Evolutionary conservation across 2,329 filamentous ascomycete species (phyloP), one percentile per base, ranked within the genome.

Genomic region (Talaromyces islandicus): DNA sequence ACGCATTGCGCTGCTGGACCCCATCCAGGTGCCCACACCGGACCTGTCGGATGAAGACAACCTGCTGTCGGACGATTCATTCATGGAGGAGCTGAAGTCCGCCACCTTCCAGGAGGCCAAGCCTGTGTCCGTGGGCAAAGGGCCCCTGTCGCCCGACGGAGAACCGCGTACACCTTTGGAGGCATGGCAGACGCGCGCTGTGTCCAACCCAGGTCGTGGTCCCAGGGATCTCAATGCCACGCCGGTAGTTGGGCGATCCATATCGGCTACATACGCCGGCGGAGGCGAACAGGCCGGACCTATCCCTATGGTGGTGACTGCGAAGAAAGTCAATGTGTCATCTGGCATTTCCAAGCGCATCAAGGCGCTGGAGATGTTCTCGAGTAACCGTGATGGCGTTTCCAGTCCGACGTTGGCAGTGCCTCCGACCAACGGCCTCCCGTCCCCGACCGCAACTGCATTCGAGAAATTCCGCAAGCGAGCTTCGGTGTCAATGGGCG

Each of bases 291-390:
- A 57, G 27, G 52, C 50, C 19, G 69, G 74, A 17, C 62, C 70
- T 29, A 70, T 70, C 41, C 73, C 75, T n/a, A 74, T 83, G 14
- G 70, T 88, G 55, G 70, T 88, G 55, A 78, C 82, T 53, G 79
- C 84, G 3, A 91, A 90, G 71, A 95, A 92, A 72, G 82, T 88
- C 65, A 94, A 90, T 68, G 84, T 97, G 25, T 92, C 91, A 7
- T 92, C 90, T 9, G 92, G 91, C 66, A 97, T 99, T 62, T 95
- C 93, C 3, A 91, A 93, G 72, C 88, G 94, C 48, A 97, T 97
- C 73, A 95, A 96, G 74, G 92, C 92, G 7, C 80, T 99, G 57
- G 90, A 96, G 71, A 92, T 91, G 73, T 82, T 94, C 59, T 81
- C 81, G 3, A 79, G 65, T 82, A 87, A 61, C 75, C 67, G 71